Conservation (phyloP, 2,329 filamentous ascomycete species). For the Arthrinium phaeospermum region DNA sequence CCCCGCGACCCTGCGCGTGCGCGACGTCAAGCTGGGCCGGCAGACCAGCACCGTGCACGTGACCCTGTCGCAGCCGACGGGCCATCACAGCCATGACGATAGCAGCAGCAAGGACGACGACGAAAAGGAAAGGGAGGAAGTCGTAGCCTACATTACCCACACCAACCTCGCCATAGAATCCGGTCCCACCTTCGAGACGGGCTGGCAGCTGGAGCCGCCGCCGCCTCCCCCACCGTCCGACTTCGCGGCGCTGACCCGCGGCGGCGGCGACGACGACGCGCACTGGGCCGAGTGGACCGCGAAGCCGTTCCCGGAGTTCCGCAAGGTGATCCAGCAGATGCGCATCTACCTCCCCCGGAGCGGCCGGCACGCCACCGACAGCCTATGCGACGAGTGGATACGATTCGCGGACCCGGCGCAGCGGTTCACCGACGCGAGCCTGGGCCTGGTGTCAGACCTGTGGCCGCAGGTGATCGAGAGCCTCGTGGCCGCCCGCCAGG, state of each 20-base stretch:
- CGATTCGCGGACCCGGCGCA: constrained; percentile 35
- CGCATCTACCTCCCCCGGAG: constrained; percentile 32
- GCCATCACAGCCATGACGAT: background rate
- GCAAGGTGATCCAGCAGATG: constrained; percentile 33
- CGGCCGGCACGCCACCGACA: constrained; percentile 29
- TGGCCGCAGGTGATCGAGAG: constrained; percentile 37
- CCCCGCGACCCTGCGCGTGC: constrained; percentile 34
- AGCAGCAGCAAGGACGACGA: no score
- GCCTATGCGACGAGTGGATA: constrained; percentile 38
- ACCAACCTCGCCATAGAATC: constrained; percentile 64
- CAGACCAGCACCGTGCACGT: constrained; percentile 42
- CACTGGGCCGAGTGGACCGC: constrained; percentile 31
- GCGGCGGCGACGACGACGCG: constrained; percentile 34
- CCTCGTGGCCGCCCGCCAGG: constrained; percentile 24
- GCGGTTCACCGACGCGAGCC: constrained; percentile 32
- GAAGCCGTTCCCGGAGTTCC: constrained; percentile 32
- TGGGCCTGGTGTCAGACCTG: constrained; percentile 38
- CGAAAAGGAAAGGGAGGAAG: constrained; percentile 56
- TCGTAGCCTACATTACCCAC: constrained; percentile 69
- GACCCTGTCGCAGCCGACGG: constrained; percentile 32
- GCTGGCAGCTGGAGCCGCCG: constrained; percentile 52
- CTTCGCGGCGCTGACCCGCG: constrained; percentile 29
- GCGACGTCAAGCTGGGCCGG: constrained; percentile 41
- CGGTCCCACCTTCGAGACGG: constrained; percentile 57
- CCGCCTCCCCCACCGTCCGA: constrained; percentile 33